Conservation (phyloP, 1,284 basidiomycete species). For the Porogramme epimiltina region DNA sequence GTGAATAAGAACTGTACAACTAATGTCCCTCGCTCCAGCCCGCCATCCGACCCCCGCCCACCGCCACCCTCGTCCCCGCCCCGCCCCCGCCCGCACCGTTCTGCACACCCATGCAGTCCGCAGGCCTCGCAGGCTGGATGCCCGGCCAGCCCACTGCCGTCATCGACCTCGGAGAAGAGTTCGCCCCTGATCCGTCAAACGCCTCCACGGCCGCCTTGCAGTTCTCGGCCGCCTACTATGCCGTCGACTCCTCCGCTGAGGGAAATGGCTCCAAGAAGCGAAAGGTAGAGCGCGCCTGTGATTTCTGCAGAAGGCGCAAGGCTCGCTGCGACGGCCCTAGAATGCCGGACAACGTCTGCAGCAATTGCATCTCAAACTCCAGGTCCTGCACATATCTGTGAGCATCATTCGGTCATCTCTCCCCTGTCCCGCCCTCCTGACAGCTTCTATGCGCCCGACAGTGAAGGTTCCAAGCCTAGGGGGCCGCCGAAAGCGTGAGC, state of each 20-base stretch:
- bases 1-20: slow-evolving; percentile 20
- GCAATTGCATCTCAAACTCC: slow-evolving; percentile 68
- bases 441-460: slow-evolving; percentile 28
- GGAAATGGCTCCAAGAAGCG: slow-evolving; percentile 44
- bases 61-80: slow-evolving; percentile 1
- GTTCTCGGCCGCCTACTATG: slow-evolving; percentile 25
- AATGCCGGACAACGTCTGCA: slow-evolving; percentile 62
- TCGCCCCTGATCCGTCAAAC: slow-evolving; percentile 22
- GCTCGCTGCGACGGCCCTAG: slow-evolving; percentile 71
- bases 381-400: slow-evolving; percentile 76
- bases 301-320: slow-evolving; percentile 67
- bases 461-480: slow-evolving; percentile 78
- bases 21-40: slow-evolving; percentile 18
- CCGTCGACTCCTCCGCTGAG: slow-evolving; percentile 26
- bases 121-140: slow-evolving; percentile 19
- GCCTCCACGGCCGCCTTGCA: slow-evolving; percentile 19
- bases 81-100: background rate
- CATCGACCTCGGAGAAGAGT: slow-evolving; percentile 27
- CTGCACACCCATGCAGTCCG: slow-evolving; percentile 19
- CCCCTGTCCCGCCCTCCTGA: background rate
- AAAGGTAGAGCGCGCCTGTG: slow-evolving; percentile 71
- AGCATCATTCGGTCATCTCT: slow-evolving; percentile 28
- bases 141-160: slow-evolving; percentile 24
- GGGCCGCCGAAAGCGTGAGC: slow-evolving; percentile 84
- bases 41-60: slow-evolving; percentile 13